Base-by-base conservation (phyloP, 148 eudicot species). In the Silene conica region DNA sequence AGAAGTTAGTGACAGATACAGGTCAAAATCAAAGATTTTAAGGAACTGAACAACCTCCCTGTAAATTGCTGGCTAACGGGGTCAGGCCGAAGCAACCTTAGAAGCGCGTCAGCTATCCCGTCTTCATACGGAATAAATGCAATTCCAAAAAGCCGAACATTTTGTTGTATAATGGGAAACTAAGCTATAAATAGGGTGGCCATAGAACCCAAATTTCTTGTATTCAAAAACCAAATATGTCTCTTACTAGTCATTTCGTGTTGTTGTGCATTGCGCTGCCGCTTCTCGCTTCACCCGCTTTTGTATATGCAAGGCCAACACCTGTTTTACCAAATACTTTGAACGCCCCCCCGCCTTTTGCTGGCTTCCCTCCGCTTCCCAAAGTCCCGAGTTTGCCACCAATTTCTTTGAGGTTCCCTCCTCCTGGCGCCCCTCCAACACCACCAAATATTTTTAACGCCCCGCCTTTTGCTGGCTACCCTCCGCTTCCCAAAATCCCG, bases 211-310 rank as follows among this genome's bases (percentile, higher is more conserved):
- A 20, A 2, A 22, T 0, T 23, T 25, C n/a, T 0, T 23, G 60
- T n/a, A 74, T 18, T 19, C 19, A 18, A 38, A 67, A 38, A 71
- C 46, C 43, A 31, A 74, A 65, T 11, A 74, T 74, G 63, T 74
- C 63, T 64, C 52, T 18, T 28, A 46, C 69, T 25, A 60, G 23
- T n/a, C 73, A 61, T 62, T 38, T 73, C 61, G 55, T 68, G 48
- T 34, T 63, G 67, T 46, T 68, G 50, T 73, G 73, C 48, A 46
- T 73, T 73, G 81, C 73, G 73, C 43, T 68, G 55, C 23, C 73
- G 66, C 62, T 67, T 46, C 63, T 73, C 9, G 22, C 73, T 63
- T 11, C 59, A 28, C 68, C 41, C 41, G 67, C 74, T 12, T 52
- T 46, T 67, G 70, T n/a, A 1, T 13, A 19, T 45, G 71, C 71